phyloP scores from a whole-genome alignment of 2,329 filamentous ascomycete genomes.

The Verticillium alfalfae region DNA sequence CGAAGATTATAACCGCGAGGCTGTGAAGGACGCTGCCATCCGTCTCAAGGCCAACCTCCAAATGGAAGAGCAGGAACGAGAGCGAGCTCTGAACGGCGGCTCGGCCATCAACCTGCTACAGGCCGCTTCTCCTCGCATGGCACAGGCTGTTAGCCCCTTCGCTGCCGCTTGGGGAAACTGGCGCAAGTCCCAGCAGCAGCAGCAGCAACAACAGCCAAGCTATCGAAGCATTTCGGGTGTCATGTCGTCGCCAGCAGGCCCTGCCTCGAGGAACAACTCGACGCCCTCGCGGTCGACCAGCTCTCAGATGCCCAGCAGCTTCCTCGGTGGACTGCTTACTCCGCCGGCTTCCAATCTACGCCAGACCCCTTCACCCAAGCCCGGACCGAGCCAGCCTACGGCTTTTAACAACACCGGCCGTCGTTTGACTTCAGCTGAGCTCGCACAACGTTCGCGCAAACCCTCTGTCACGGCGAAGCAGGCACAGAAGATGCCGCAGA shows the following conservation, averaged over 20 bases:
- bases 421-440: constrained; percentile 47
- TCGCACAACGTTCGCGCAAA: constrained; percentile 29
- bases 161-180: constrained; percentile 97
- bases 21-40: constrained; percentile 85
- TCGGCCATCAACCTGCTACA: constrained; percentile 66
- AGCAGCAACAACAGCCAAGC: constrained; percentile 19
- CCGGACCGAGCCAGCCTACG: constrained; percentile 45
- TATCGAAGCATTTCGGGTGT: constrained; percentile 43
- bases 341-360: constrained; percentile 75
- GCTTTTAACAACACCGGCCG: constrained; percentile 57
- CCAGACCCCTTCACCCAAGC: constrained; percentile 45
- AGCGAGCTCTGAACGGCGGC: constrained; percentile 70
- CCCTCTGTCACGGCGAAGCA: constrained; percentile 25
- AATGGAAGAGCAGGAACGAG: constrained; percentile 96
- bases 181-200: constrained; percentile 61
- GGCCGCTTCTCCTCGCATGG: constrained; percentile 75
- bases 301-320: constrained; percentile 46
- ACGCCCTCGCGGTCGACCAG: constrained; percentile 56
- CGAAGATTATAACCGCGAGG: constrained; percentile 69
- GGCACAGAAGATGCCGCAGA: constrained; percentile 31
- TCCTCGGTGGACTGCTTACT: constrained; percentile 78
- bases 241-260: constrained; percentile 33
- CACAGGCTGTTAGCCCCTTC: constrained; percentile 69
- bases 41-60: constrained; percentile 89
- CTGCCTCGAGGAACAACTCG: constrained; percentile 26